Evolutionary conservation across 1,139 yeast species (phyloP), one percentile per base, ranked within the genome.

Genomic region (Diutina mesorugosa): DNA sequence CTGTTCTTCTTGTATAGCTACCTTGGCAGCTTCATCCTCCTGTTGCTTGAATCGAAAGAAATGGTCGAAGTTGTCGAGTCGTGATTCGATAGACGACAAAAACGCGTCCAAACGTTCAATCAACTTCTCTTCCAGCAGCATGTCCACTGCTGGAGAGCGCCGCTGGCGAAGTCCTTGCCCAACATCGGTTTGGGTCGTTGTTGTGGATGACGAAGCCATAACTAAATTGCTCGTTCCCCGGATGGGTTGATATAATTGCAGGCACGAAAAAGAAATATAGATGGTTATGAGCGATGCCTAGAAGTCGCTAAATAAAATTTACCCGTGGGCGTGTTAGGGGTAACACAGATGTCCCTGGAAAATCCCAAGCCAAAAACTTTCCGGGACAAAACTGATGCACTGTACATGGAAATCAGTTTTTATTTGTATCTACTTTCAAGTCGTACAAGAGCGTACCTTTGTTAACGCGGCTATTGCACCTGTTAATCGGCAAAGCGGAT

Each of bases 91-190:
- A n/a, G 80, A 76, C 2, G 78, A 72, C 47, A 83, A 69, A 59
- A 82, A 81, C 12, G 64, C 65, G 62, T 83, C 87, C 53, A 83
- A 66, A 56, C 77, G 76, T 58, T 77, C 82, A 38, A 81, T 72
- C 55, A 80, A 68, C 21, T 74, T 65, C 59, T 77, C 83, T 59
- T 81, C 84, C 53, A 47, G 51, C 18, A 28, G 30, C 9, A 16
- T 10, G 5, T 9, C 21, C 8, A 16, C 7, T 9, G 30, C 9
- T 14, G 45, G 6, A 4, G 28, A n/a, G 38, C 35, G 35, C 29
- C 53, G 53, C 28, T 50, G 53, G 16, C 53, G 53, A 14, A 50
- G 53, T 14, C 14, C 45, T 3, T 30, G 16, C 16, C n/a, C 30
- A 18, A 30, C 30, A 14, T 18, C 30, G 6, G 50, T 14, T 47